Conservation (phyloP, 495 filamentous ascomycete species). For the Trichoderma orchidacearum region DNA sequence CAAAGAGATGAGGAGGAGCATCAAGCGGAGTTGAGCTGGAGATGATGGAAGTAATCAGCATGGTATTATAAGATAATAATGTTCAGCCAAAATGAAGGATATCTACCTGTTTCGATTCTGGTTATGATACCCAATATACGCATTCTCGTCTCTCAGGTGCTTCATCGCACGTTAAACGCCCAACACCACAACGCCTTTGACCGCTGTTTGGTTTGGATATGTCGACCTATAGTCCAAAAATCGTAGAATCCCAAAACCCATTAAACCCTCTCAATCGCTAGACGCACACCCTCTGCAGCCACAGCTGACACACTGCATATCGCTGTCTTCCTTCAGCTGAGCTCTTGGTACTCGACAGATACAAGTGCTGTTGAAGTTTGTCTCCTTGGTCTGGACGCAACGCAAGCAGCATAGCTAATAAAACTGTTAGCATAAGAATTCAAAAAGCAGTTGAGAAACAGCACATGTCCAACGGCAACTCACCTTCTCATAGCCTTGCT, state of each 20-base stretch:
- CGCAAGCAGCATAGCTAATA: constrained; percentile 76
- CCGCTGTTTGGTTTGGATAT: neutral
- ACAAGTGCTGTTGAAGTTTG: constrained; percentile 95
- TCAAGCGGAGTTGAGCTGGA: neutral
- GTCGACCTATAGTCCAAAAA: no score
- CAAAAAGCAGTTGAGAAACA: neutral
- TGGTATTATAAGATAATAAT: neutral
- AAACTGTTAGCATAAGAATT: constrained; percentile 6
- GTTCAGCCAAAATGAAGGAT: neutral
- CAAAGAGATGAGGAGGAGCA: constrained; percentile 14
- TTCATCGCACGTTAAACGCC: neutral
- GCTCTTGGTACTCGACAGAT: constrained; percentile 93
- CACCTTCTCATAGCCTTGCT: constrained; percentile 96
- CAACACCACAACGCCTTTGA: neutral
- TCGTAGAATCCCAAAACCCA: neutral
- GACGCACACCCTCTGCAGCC: constrained; percentile 87
- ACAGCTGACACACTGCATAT: constrained; percentile 89
- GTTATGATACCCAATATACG: constrained; percentile 3
- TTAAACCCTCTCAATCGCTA: constrained; percentile 42
- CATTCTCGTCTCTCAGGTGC: neutral
- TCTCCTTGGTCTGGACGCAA: constrained; percentile 98
- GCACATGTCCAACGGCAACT: constrained; percentile 7
- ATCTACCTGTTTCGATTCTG: neutral
- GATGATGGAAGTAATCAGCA: neutral
- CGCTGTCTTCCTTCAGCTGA: constrained; percentile 80